Conservation (phyloP, 2,329 filamentous ascomycete genomes). For the Penicillium griseofulvum region DNA sequence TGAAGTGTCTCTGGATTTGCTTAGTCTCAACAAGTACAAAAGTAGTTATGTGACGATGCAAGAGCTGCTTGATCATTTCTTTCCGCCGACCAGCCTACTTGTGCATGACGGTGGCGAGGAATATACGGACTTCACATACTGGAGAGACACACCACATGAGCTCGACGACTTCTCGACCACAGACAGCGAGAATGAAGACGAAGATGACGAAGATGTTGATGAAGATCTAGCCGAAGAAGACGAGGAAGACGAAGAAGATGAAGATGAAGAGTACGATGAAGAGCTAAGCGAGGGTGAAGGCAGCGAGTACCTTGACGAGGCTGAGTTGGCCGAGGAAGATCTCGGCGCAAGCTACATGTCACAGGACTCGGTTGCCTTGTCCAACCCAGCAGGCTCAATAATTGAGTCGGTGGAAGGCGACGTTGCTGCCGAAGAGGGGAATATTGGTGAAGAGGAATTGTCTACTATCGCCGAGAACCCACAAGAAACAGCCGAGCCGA, state of each 20-base stretch:
- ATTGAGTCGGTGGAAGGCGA: slow-evolving; percentile 42
- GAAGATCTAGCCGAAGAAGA: slow-evolving; percentile 38
- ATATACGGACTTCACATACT: slow-evolving; percentile 96
- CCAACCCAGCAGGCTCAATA: slow-evolving; percentile 46
- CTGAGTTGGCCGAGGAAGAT: slow-evolving; percentile 46
- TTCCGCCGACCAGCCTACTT: slow-evolving; percentile 83
- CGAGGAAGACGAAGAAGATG: slow-evolving; percentile 48
- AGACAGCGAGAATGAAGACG: slow-evolving; percentile 58
- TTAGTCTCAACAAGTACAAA: slow-evolving; percentile 90
- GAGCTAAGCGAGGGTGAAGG: slow-evolving; percentile 53
- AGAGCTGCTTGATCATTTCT: slow-evolving; percentile 97
- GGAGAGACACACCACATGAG: slow-evolving; percentile 80
- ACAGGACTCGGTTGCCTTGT: slow-evolving; percentile 46
- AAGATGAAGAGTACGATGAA: slow-evolving; percentile 47
- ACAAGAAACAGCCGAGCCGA: slow-evolving; percentile 3
- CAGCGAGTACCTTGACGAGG: slow-evolving; percentile 48
- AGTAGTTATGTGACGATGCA: slow-evolving; percentile 96
- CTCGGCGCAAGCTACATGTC: slow-evolving; percentile 39
- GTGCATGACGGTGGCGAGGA: slow-evolving; percentile 88
- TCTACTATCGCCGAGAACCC: slow-evolving; percentile 5
- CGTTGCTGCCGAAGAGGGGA: slow-evolving; percentile 25
- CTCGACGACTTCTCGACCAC: slow-evolving; percentile 86
- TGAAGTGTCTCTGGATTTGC: slow-evolving; percentile 85
- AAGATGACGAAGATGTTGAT: slow-evolving; percentile 56
- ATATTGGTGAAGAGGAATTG: slow-evolving; percentile 26